Percentiles rank a stretch among this genome's conserved stretches.
phyloP scores from a whole-genome alignment of 257 asterid genomes.

The Sherardia arvensis region DNA sequence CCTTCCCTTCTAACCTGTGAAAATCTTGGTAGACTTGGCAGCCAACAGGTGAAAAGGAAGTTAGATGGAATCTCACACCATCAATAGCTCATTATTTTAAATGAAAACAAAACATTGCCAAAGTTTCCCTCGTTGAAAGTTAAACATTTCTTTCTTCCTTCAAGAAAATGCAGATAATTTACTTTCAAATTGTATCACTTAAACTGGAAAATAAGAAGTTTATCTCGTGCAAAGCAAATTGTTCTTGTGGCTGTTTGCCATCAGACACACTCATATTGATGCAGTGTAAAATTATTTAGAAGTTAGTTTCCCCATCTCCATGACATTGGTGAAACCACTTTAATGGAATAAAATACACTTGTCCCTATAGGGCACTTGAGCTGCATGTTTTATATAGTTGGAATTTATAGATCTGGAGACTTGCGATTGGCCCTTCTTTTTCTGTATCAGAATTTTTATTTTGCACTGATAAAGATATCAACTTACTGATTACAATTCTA shows the following conservation, averaged over 20 bases:
- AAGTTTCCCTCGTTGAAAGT: neutral
- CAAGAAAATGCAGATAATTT: neutral
- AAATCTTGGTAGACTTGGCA: neutral
- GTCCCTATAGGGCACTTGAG: neutral
- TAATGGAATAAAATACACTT: neutral
- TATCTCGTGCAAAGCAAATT: neutral
- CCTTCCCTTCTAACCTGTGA: no score
- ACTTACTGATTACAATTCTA: constrained; percentile 19
- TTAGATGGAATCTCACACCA: neutral
- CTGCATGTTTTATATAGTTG: neutral
- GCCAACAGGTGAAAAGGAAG: neutral
- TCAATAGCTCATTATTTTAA: neutral
- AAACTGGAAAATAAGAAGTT: neutral
- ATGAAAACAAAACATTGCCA: neutral
- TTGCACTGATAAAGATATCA: constrained; percentile 1
- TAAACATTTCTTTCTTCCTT: neutral
- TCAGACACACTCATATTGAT: neutral
- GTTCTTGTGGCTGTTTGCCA: neutral
- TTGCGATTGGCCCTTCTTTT: no score
- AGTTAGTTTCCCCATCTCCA: neutral
- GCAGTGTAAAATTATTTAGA: neutral
- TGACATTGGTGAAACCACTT: neutral
- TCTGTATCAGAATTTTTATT: no score
- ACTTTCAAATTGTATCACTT: neutral
- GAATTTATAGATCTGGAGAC: neutral